phyloP scores from a whole-genome alignment of 352 stramenopile species.

The Pythium angustatum region DNA sequence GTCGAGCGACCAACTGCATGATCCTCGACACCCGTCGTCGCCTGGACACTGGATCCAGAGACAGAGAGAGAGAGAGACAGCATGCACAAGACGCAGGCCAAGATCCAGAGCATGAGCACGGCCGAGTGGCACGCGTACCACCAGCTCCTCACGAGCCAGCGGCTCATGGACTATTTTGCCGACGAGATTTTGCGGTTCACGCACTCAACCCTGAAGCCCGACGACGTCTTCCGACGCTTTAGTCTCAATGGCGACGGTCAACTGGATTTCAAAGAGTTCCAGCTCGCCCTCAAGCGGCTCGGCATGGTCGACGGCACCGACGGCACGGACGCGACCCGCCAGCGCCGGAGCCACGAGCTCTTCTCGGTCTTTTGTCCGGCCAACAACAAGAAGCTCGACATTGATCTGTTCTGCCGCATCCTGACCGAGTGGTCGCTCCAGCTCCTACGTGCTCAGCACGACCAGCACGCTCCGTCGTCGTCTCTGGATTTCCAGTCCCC shows the following conservation, averaged over 20 bases:
- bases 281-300: conserved; percentile 69
- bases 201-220: conserved; percentile 58
- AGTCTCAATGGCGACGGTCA: conserved; percentile 77
- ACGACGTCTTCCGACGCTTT: conserved; percentile 70
- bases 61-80: not conserved
- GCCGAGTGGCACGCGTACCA: conserved; percentile 76
- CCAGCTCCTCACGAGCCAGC: conserved; percentile 54
- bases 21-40: not conserved
- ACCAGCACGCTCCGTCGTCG: no score
- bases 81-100: conserved; percentile 67
- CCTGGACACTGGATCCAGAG: not conserved
- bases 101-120: conserved; percentile 82
- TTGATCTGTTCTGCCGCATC: conserved; percentile 80
- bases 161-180: conserved; percentile 61
- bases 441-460: conserved; percentile 50
- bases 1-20: not conserved
- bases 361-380: conserved; percentile 74
- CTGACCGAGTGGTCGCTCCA: conserved; percentile 78
- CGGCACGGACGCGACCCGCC: not conserved
- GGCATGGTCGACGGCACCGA: conserved; percentile 41
- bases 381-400: conserved; percentile 68
- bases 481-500: no score
- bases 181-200: conserved; percentile 65
- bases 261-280: conserved; percentile 75
- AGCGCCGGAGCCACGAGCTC: conserved; percentile 39